Evolutionary conservation across 331 rosid genomes (phyloP).

Genomic region (Quercus lobata): DNA sequence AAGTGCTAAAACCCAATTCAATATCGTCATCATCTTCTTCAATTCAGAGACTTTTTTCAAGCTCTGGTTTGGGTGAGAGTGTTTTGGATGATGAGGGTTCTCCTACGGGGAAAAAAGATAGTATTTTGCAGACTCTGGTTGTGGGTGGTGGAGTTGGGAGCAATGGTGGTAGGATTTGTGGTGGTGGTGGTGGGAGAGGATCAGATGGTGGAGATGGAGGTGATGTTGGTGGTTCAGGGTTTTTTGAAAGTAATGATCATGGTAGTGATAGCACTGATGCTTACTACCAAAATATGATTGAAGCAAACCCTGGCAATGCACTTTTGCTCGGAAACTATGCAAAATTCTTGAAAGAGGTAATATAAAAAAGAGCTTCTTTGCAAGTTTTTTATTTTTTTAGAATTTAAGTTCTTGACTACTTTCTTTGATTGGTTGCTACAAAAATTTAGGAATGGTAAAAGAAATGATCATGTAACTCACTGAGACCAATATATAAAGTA

Average conservation of each 20-base stretch:
- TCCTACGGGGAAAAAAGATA: constrained; percentile 14
- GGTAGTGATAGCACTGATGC: constrained; percentile 51
- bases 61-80: constrained; percentile 40
- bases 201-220: constrained; percentile 42
- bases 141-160: constrained; percentile 44
- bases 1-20: constrained; percentile 2
- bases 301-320: constrained; percentile 63
- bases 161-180: constrained; percentile 45
- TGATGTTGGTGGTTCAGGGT: constrained; percentile 23
- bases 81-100: constrained; percentile 19
- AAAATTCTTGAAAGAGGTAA: constrained; percentile 80
- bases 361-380: neutral
- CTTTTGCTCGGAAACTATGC: constrained; percentile 87
- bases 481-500: neutral
- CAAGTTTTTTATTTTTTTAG: neutral
- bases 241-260: constrained; percentile 33
- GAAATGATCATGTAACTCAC: neutral
- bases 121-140: constrained; percentile 44
- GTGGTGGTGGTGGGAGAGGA: constrained; percentile 32
- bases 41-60: constrained; percentile 31
- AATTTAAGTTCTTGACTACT: neutral
- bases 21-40: constrained; percentile 14
- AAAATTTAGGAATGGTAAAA: neutral
- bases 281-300: constrained; percentile 70
- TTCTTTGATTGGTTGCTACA: neutral